Base-by-base conservation (phyloP, 176 grass and related monocot species). In the Oryza brachyantha region DNA sequence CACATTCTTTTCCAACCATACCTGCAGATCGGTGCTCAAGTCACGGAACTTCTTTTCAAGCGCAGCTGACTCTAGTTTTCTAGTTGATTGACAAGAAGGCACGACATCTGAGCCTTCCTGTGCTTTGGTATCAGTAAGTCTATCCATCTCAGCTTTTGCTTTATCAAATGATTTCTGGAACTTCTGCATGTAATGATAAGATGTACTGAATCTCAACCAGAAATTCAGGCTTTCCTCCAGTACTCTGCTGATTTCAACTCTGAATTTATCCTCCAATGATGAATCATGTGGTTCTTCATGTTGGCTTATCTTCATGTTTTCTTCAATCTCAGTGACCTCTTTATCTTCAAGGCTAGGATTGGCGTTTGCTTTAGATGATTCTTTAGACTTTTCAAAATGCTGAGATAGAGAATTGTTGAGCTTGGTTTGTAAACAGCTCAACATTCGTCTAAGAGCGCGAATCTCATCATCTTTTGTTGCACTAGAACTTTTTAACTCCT, bases 1-100 rank as follows among this genome's bases (percentile, higher is more conserved):
- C 42, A 87, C 79, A 42, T 90, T 93, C 70, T 88, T 93, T 88
- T 93, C 91, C 66, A 90, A 50, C 91, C 88, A 93, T 68, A 93
- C 91, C 68, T 90, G 88, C 43, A 93, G 79, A 43, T 90, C 88
- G n/a, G 88, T 90, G 87, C 85, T 90, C 54, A 93, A 48, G 73
- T 88, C 88, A 52, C 79, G 37, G n/a, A 93, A 84, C 77, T 79
- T 93, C 85, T 83, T 93, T 78, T 90, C 85, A 64, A 88, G 48
- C 39, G 77, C 64, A 74, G 85, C 52, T 35, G 78, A 79, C 81
- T 90, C 81, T 31, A 73, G 64, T 37, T 75, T 81, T 86, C 86
- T 81, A 79, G 50, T 35, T 80, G 79, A 73, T 40, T 62, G 55
- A 77, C 81, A 67, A 78, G 61, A 72, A 76, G 68, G 34, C 17